Conservation (phyloP, 2,329 filamentous ascomycete species). For the Xylaria sp. region DNA sequence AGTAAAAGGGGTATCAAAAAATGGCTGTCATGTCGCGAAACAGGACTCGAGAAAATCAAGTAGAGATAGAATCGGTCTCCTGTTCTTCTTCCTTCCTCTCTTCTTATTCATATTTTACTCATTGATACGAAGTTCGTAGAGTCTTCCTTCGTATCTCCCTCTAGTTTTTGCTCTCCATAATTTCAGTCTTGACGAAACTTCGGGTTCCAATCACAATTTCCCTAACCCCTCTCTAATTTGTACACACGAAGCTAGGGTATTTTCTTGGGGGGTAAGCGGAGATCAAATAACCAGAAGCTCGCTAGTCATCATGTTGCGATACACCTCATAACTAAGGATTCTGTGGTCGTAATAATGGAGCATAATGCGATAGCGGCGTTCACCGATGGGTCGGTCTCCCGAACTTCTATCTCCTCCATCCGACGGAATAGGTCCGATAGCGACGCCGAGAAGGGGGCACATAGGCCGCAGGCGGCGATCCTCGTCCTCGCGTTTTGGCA, state of each 20-base stretch:
- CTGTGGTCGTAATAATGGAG: constrained; percentile 78
- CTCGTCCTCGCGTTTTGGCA: constrained; percentile 62
- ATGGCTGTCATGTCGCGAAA: constrained; percentile 1
- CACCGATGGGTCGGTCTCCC: constrained; percentile 43
- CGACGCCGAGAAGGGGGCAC: constrained; percentile 73
- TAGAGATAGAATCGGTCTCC: background rate
- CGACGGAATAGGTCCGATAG: constrained; percentile 71
- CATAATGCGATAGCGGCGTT: constrained; percentile 70
- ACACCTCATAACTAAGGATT: constrained; percentile 76
- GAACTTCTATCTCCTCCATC: constrained; percentile 19
- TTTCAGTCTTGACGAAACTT: background rate
- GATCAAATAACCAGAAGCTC: constrained; percentile 43
- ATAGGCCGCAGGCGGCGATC: constrained; percentile 54
- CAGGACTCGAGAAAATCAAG: background rate
- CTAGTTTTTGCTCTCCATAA: background rate
- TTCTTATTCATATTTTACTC: background rate
- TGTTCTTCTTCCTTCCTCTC: background rate
- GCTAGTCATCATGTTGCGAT: constrained; percentile 53
- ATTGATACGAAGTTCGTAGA: background rate
- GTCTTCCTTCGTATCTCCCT: background rate
- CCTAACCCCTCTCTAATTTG: background rate
- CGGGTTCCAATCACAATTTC: background rate
- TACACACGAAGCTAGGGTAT: background rate
- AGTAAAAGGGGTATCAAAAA: constrained; percentile 3
- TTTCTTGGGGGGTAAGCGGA: background rate